These are phyloP conservation scores for Skeletonema potamos DNA, from an alignment of 108 stramenopile species.

Conservation along the genomic window DNA sequence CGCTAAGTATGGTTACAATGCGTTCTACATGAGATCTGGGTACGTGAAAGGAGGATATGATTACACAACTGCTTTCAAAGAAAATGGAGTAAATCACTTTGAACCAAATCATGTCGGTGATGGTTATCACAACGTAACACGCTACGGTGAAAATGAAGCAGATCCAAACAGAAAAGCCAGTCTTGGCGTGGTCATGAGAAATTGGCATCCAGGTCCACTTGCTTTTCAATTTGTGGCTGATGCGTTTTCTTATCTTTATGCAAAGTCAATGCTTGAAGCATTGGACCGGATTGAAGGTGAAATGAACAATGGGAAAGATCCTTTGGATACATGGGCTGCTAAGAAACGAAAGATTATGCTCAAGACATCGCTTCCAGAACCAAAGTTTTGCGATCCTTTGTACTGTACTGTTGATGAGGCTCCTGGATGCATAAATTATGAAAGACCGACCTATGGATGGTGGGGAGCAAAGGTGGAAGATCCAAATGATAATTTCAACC, in stretches of 20 bases:
- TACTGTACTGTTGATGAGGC: slow-evolving; percentile 41
- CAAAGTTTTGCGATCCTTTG: neutral
- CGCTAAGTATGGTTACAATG: slow-evolving; percentile 47
- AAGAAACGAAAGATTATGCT: slow-evolving; percentile 14
- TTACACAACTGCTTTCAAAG: slow-evolving; percentile 36
- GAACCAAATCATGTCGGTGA: slow-evolving; percentile 39
- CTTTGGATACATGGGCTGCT: slow-evolving; percentile 28
- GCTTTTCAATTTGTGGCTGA: slow-evolving; percentile 50
- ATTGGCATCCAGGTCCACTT: slow-evolving; percentile 50
- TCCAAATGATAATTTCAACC: slow-evolving; percentile 43
- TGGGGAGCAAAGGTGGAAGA: slow-evolving; percentile 32
- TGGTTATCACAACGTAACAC: slow-evolving; percentile 51
- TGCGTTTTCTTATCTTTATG: slow-evolving; percentile 45
- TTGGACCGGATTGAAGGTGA: slow-evolving; percentile 38
- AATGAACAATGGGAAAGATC: slow-evolving; percentile 29
- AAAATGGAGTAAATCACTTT: slow-evolving; percentile 28
- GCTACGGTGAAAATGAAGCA: slow-evolving; percentile 49
- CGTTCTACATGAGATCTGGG: slow-evolving; percentile 47
- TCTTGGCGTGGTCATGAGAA: slow-evolving; percentile 50
- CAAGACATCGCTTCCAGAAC: neutral
- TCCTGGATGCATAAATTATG: slow-evolving; percentile 47
- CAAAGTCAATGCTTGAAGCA: slow-evolving; percentile 41
- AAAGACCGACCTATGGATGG: slow-evolving; percentile 43
- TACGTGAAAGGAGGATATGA: slow-evolving; percentile 41
- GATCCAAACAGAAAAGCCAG: slow-evolving; percentile 37